Base-by-base conservation (phyloP, 306 rosid species). In the Trifolium subterraneum region DNA sequence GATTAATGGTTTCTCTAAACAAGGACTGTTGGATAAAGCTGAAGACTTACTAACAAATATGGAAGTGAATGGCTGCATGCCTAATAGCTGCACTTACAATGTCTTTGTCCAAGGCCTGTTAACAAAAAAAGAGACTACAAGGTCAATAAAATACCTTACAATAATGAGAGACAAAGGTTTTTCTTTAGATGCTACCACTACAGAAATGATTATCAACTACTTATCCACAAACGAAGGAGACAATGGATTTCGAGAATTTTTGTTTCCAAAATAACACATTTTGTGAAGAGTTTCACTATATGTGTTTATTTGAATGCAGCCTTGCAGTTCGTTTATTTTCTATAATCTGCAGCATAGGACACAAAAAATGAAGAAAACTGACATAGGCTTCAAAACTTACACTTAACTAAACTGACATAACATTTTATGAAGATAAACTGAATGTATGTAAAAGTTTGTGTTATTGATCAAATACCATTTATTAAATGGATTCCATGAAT, bases 1-100 rank as follows among this genome's bases (percentile, higher is more conserved):
- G 86, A 75, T 83, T 61, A 79, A 59, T 33, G 86, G 86, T 51
- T 36, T 83, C 22, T 79, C 81, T 61, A 83, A 60, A 79, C 81
- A 75, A 52, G 84, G 79, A 50, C 18, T 75, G 9, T 48, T 75
- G 39, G 79, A 75, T 75, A 75, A 83, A 75, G 83, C 83, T 41
- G 78, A 79, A 78, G 83, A 48, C 31, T 36, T 83, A 15, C 48
- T 79, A 27, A 71, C 6, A 33, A 75, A 50, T 13, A 79, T 83
- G 84, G 86, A 79, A 79, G 70, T 12, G 35, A 71, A 63, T 55
- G 83, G 71, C 19, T 74, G 78, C 64, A 31, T 1, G 23, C 78
- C 86, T 27, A n/a, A 70, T 58, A 38, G 64, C 60, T 70, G 78
- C 61, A 74, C 78, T 64, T 83, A 83, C 73, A 83, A 83, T 74